A percentile compares a stretch with the other conserved stretches of the same genome.
Evolutionary conservation across 345 rosid genomes (phyloP).

Genomic region (Cardamine resedifolia): DNA sequence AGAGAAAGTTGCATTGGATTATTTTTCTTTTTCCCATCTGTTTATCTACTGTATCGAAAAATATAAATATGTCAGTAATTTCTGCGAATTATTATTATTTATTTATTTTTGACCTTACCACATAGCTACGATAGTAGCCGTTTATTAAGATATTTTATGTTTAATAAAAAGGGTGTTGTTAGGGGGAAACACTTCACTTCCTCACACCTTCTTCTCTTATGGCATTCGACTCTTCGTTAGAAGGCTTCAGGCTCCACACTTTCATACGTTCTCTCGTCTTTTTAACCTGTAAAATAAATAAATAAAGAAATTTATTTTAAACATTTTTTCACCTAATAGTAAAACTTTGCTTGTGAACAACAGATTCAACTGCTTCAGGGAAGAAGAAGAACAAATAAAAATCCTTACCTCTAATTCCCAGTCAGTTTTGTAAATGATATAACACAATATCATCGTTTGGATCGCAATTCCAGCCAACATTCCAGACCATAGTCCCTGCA

Average conservation of each 20-base stretch:
- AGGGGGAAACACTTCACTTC: conserved; percentile 2
- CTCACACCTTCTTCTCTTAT: conserved; percentile 6
- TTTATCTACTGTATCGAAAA: too few species aligned
- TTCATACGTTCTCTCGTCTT: conserved; percentile 43
- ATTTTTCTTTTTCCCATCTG: not conserved
- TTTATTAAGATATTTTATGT: too few species aligned
- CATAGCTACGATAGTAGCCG: not conserved
- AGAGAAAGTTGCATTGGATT: not conserved
- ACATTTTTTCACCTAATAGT: not conserved
- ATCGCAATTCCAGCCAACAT: conserved; percentile 46
- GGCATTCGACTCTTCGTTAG: conserved; percentile 31
- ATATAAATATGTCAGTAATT: too few species aligned
- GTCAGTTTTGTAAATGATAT: conserved; percentile 49
- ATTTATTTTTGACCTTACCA: too few species aligned
- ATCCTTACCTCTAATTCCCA: conserved; percentile 53
- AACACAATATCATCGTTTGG: conserved; percentile 43
- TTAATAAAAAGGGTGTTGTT: too few species aligned
- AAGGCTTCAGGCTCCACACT: conserved; percentile 39
- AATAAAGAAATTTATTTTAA: too few species aligned
- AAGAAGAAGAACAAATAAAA: not conserved
- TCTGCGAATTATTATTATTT: too few species aligned
- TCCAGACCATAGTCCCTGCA: conserved; percentile 64
- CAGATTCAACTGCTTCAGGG: not conserved
- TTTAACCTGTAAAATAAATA: conserved; percentile 35
- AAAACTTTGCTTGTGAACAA: not conserved